Base-by-base conservation (phyloP, 306 rosid genomes). In the Oemleria cerasiformis region DNA sequence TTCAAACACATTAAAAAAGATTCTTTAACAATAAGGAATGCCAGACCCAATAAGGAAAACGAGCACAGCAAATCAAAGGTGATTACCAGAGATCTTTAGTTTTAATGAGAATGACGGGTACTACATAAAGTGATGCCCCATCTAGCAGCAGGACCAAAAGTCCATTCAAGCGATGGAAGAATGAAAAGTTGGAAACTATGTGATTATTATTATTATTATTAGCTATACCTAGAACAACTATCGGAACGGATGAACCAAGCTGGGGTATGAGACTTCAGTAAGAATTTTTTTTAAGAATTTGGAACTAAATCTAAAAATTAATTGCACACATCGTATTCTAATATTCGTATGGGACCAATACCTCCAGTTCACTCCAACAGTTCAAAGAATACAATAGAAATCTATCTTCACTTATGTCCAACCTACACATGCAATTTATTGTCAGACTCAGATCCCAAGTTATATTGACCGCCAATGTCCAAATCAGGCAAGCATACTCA, bases 351-450 rank as follows among this genome's bases (percentile, higher is more conserved):
- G 36, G 53, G 50, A 67, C 55, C 7, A 82, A 76, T 85, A 85
- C 92, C 92, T 83, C 77, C 75, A 88, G 57, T 54, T 43, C 67
- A 54, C 70, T 78, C 92, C 92, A 88, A 67, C 90, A 85, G 66
- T 73, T 86, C 90, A 88, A 88, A 75, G 85, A 85, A 74, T 81
- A 83, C 40, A 45, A 77, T 54, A 88, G 65, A 83, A 88, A 88
- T 66, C 74, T 85, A 44, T 81, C 86, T 81, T 88, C 90, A 47
- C 88, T 79, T 79, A 88, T 79, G 74, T 85, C 90, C 74, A 85
- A 66, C 78, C 92, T 85, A 82, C 81, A 78, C 36, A 57, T 56
- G 79, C 63, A 73, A 71, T 73, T 41, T 64, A 65, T 57, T 63
- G 47, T 57, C 55, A 65, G 70, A 62, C 69, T 64, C 19, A 11